A percentile compares a stretch with the other conserved stretches of the same genome.
These are phyloP conservation scores for Trichoderma semiorbis DNA, from an alignment of 2,329 filamentous ascomycete species.

Conservation along the genomic window DNA sequence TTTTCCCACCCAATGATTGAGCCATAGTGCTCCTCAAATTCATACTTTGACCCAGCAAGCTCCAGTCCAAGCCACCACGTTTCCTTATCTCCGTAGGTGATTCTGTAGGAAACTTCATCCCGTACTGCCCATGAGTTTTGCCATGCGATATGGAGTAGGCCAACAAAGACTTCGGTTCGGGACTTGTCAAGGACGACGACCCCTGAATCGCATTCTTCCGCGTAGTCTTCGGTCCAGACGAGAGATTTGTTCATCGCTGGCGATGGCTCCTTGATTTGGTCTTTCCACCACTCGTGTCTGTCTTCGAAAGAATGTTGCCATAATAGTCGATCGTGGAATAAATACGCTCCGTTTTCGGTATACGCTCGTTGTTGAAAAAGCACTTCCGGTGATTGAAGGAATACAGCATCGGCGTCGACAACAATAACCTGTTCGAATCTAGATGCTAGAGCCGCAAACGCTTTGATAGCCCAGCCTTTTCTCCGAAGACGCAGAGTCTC, in stretches of 20 bases:
- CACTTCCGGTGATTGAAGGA: constrained; percentile 35
- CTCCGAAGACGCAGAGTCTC: constrained; percentile 27
- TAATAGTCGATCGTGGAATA: constrained; percentile 42
- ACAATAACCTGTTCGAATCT: constrained; percentile 37
- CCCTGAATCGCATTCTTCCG: constrained; percentile 43
- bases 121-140: constrained; percentile 41
- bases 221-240: constrained; percentile 39
- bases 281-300: constrained; percentile 38
- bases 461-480: constrained; percentile 40
- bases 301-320: constrained; percentile 35
- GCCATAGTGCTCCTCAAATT: constrained; percentile 41
- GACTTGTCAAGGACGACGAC: constrained; percentile 42
- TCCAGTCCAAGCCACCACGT: constrained; percentile 46
- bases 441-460: constrained; percentile 38
- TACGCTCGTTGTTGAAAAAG: constrained; percentile 34
- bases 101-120: constrained; percentile 38
- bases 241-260: constrained; percentile 32
- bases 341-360: constrained; percentile 31
- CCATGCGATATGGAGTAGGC: constrained; percentile 42
- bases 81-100: constrained; percentile 46
- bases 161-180: constrained; percentile 35
- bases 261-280: constrained; percentile 36
- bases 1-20: constrained; percentile 37
- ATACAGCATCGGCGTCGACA: constrained; percentile 39
- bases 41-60: constrained; percentile 35